Evolutionary conservation across 257 asterid species (phyloP), one percentile per base, ranked within the genome.

Genomic region (Penstemon newberryi): DNA sequence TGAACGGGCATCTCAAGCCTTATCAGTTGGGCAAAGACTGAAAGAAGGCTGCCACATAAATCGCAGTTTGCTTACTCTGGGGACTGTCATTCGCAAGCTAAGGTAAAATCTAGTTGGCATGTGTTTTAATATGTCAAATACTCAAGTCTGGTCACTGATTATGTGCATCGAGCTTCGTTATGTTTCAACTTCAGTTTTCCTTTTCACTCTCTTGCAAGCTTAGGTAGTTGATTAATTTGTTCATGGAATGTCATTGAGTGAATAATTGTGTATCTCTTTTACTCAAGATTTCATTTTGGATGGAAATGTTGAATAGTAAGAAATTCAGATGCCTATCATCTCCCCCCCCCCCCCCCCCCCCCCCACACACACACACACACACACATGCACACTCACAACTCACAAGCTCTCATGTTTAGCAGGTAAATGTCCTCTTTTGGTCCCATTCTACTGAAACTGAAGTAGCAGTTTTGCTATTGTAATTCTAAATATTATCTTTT

Each of bases 31-130:
- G 67, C 96, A 91, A 73, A 81, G 99, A 82, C 88, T 94, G 76
- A 94, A 94, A 83, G 99, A 94, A 78, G 99, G 99, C 56, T 94
- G 98, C 86, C 98, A 94, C 78, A 94, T 94, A 70, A 94, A 94
- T 73, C 99, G 99, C 70, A 94, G 99, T 85, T 87, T 94, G 75
- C 80, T 94, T 67, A 91, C 89, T 58, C 81, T 81, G 66, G 73
- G 89, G 43, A 83, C 82, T 38, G 92, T 86, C 60, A 83, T 83
- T 70, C 87, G 86, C 73, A 86, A 78, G 80, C 81, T 83, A 49
- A 86, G 89, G 89, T 81, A 62, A 44, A 44, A 42, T 36, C 45
- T 49, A 11, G 57, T 63, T 67, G 63, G 36, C 40, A 51, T 42
- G 39, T 51, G 45, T 13, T 70, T 62, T 44, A 43, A 37, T 37